Evolutionary conservation across 768 basidiomycete genomes (phyloP).

Genomic region (Mycena albidolilacea): DNA sequence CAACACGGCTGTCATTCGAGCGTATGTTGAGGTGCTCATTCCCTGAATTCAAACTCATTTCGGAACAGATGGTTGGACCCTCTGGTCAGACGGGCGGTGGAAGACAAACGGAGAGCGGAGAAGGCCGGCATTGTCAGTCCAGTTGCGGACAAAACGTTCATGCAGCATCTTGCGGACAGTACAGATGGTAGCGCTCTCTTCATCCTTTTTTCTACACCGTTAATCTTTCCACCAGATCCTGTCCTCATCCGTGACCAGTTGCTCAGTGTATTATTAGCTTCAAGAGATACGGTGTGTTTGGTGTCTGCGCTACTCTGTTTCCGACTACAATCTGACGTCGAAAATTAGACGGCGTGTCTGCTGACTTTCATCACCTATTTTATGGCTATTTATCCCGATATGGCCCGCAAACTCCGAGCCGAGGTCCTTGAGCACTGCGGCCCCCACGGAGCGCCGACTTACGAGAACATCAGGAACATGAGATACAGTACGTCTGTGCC

Average conservation of each 20-base stretch:
- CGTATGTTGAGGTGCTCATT: conserved; percentile 45
- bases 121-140: conserved; percentile 55
- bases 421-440: conserved; percentile 76
- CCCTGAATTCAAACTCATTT: conserved; percentile 38
- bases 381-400: conserved; percentile 74
- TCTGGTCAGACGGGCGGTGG: conserved; percentile 68
- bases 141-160: conserved; percentile 71
- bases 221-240: conserved; percentile 60
- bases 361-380: conserved; percentile 83
- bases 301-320: background rate
- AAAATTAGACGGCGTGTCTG: conserved; percentile 72
- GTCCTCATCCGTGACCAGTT: conserved; percentile 82
- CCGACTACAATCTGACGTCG: conserved; percentile 11
- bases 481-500: conserved; percentile 71
- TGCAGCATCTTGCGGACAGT: conserved; percentile 77
- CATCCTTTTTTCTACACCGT: conserved; percentile 3
- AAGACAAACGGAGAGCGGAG: conserved; percentile 57
- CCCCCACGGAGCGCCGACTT: conserved; percentile 61
- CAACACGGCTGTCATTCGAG: conserved; percentile 66
- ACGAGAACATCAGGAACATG: conserved; percentile 70
- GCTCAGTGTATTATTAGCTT: conserved; percentile 82
- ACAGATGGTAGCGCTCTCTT: conserved; percentile 65
- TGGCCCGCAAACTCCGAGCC: conserved; percentile 65
- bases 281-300: conserved; percentile 78
- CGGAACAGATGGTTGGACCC: conserved; percentile 68